Base-by-base conservation (phyloP, 164 flowering plant species). In the Umbilicus rupestris region DNA sequence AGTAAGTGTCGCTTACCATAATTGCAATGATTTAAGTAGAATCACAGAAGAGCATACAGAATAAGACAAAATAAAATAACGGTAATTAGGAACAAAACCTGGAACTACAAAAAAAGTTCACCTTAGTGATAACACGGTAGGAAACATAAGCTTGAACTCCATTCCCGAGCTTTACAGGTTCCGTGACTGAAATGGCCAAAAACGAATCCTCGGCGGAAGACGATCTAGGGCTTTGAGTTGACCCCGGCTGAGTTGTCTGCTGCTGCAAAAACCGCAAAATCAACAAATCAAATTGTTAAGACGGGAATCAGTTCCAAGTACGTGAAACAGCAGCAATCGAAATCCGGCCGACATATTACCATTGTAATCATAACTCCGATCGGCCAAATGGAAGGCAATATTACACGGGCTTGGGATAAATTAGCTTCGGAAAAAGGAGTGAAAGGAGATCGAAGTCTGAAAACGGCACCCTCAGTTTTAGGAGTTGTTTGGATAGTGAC, bases 121-220 rank as follows among this genome's bases (percentile, higher is more conserved):
- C 99, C 97, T 86, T 92, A 50, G 99, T 88, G 81, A 89, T 88
- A 73, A 94, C 96, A 22, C 96, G 83, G 70, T 91, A 94, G 28
- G 99, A 94, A 80, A 91, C 88, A 77, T 94, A 92, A 57, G 99
- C 84, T 72, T 94, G 99, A 46, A 94, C 99, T 73, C 99, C 97
- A 83, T 87, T 89, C 35, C 99, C 99, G 71, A 94, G 80, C 75
- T 94, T 94, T 45, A 92, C 99, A 57, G 99, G 99, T 75, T 94
- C 99, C 20, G 92, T 82, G 0, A 94, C 96, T 5, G 90, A 85
- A 29, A 94, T 90, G 10, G 88, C 82, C 19, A 94, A 74, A 68
- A 76, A 89, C 1, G 94, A 96, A 17, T 19, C 35, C n/a, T 74
- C 87, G 22, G 90, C 75, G 1, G 86, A 75, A 8, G 93, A 96